A percentile compares a stretch with the other conserved stretches of the same genome.
Evolutionary conservation across 1,284 basidiomycete genomes (phyloP).

Genomic region (Pseudomicrostroma phylloplanum): DNA sequence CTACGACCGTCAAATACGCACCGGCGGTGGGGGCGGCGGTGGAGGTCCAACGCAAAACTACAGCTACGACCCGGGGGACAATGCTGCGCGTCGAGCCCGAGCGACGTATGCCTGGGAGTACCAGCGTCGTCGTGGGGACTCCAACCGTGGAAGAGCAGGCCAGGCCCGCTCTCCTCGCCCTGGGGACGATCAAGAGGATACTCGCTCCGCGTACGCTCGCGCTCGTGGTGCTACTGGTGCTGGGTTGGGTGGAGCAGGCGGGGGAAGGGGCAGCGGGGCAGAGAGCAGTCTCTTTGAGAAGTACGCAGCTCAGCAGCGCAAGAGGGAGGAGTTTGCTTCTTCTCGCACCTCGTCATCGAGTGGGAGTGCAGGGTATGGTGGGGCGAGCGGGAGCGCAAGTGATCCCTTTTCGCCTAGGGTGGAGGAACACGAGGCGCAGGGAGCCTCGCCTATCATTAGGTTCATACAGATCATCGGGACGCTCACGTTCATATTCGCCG

Average conservation of each 20-base stretch:
- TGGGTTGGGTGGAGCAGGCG: too few relatives aligned
- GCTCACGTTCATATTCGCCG: too few relatives aligned
- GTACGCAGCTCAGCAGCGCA: slow-evolving; percentile 1
- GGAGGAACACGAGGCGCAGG: neutral
- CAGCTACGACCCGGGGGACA: slow-evolving; percentile 25
- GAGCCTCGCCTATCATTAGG: neutral
- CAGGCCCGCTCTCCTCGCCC: neutral
- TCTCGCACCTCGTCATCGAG: neutral
- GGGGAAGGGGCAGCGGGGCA: too few relatives aligned
- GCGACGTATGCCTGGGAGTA: slow-evolving; percentile 49
- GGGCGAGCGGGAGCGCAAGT: neutral
- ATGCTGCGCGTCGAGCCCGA: slow-evolving; percentile 28
- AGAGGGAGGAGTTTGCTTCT: slow-evolving; percentile 3
- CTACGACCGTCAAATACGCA: slow-evolving; percentile 11
- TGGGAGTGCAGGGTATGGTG: neutral
- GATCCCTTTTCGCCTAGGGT: too few relatives aligned
- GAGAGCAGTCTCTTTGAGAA: too few relatives aligned
- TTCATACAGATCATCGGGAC: neutral
- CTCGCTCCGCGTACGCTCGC: neutral
- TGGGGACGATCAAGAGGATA: neutral
- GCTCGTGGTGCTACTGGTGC: too few relatives aligned
- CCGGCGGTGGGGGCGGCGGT: slow-evolving; percentile 14
- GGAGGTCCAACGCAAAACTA: slow-evolving; percentile 14
- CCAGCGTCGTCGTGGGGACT: slow-evolving; percentile 14
- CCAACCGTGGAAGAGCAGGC: neutral